Evolutionary conservation across 495 filamentous ascomycete genomes (phyloP).

Genomic region (Choiromyces venosus): DNA sequence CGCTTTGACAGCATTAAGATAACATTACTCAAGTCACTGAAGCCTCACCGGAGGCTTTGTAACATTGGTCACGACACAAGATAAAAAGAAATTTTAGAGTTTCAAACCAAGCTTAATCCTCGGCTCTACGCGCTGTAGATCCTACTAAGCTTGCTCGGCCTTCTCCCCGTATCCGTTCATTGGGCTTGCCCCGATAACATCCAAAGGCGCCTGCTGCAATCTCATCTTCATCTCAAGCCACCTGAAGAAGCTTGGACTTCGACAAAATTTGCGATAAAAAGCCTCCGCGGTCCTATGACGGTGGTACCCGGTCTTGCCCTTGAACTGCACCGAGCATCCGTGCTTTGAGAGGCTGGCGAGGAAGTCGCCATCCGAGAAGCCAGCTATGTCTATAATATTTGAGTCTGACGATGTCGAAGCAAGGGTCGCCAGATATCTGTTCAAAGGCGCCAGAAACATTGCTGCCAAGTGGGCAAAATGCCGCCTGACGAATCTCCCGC

Average conservation of each 20-base stretch:
- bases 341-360: slow-evolving; percentile 39
- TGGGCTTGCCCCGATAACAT: neutral
- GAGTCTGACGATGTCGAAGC: slow-evolving; percentile 25
- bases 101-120: neutral
- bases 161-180: slow-evolving; percentile 23
- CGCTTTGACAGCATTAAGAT: neutral
- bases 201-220: slow-evolving; percentile 24
- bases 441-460: slow-evolving; percentile 39
- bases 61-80: neutral
- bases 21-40: neutral
- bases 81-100: neutral
- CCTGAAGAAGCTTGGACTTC: slow-evolving; percentile 39
- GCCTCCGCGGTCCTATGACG: slow-evolving; percentile 33
- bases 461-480: slow-evolving; percentile 40
- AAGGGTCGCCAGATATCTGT: slow-evolving; percentile 40
- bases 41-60: neutral
- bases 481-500: slow-evolving; percentile 34
- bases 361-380: slow-evolving; percentile 41
- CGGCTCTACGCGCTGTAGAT: neutral
- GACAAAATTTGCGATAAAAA: slow-evolving; percentile 41
- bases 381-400: slow-evolving; percentile 39
- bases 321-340: slow-evolving; percentile 40
- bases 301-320: slow-evolving; percentile 39
- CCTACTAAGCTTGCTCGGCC: neutral
- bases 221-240: slow-evolving; percentile 43